Base-by-base conservation (phyloP, 2,329 filamentous ascomycete genomes). In the Trichoderma koningii region DNA sequence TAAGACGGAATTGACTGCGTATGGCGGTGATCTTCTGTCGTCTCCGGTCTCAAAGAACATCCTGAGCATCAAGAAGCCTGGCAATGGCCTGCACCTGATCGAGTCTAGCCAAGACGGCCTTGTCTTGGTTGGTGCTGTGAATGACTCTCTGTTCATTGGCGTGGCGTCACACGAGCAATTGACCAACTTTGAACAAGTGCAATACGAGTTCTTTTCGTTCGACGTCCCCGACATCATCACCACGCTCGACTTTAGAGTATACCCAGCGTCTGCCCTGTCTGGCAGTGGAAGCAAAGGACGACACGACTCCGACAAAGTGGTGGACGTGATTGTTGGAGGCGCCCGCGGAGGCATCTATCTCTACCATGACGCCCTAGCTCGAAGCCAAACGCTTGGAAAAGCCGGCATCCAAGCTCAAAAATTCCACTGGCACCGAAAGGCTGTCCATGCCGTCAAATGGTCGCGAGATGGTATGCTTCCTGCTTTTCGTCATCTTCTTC, bases 381-480 rank as follows among this genome's bases (percentile, higher is more conserved):
- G 85, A 67, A 79, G 91, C 44, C 82, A 82, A 59, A 76, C 74
- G 52, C 75, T 80, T 38, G 75, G 76, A 2, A 77, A 75, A 53
- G 71, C 75, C 1, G 81, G 84, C 21, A 74, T 86, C 26, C 81
- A 83, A 66, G 83, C 82, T 41, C 87, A 89, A 64, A 90, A 89
- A 68, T 82, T 93, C 61, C 95, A 98, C 76, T 99, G 95, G 95
- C 95, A 99, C 76, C 86, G 93, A 71, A 88, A 89, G 70, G 86
- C 89, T 55, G 93, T 97, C 9, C 89, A 90, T 71, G 85, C 91
- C 10, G 83, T 97, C 65, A 96, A 95, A 76, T 98, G 93, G 91
- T 97, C 95, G 15, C 83, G 83, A 70, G 95, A 99, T 82, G 93
- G 94, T 92, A 83, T 47, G 75, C 63, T 55, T 10, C 42, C 7